Percentiles rank a stretch among this genome's conserved stretches.
Conservation (phyloP, 305 asterid species). For the Solanum hybrid region DNA sequence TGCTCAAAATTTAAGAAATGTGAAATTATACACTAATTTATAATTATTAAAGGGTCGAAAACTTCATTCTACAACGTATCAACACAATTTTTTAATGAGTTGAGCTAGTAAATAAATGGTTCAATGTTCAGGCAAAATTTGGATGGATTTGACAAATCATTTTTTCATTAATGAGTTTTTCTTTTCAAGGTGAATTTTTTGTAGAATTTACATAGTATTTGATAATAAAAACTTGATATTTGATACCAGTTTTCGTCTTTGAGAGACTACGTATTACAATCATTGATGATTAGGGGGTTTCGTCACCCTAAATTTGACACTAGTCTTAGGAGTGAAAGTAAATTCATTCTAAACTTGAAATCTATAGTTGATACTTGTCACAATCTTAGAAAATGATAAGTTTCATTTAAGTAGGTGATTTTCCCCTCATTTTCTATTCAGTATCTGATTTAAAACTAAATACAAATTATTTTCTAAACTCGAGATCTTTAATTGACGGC, state of each 20-base stretch:
- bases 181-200: not conserved
- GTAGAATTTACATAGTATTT: not conserved
- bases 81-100: not conserved
- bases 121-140: not conserved
- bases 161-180: not conserved
- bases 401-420: not conserved
- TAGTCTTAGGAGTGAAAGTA: not conserved
- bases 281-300: not conserved
- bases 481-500: not conserved
- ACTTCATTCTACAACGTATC: not conserved
- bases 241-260: not conserved
- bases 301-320: not conserved
- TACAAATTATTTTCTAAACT: not conserved
- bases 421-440: not conserved
- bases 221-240: not conserved
- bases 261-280: not conserved
- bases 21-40: not conserved
- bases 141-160: not conserved
- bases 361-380: not conserved
- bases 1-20: not conserved
- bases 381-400: not conserved
- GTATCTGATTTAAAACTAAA: not conserved
- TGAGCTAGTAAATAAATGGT: not conserved
- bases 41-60: not conserved
- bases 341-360: not conserved